Base-by-base conservation (phyloP, 306 rosid species). In the Hippophae tibetana region DNA sequence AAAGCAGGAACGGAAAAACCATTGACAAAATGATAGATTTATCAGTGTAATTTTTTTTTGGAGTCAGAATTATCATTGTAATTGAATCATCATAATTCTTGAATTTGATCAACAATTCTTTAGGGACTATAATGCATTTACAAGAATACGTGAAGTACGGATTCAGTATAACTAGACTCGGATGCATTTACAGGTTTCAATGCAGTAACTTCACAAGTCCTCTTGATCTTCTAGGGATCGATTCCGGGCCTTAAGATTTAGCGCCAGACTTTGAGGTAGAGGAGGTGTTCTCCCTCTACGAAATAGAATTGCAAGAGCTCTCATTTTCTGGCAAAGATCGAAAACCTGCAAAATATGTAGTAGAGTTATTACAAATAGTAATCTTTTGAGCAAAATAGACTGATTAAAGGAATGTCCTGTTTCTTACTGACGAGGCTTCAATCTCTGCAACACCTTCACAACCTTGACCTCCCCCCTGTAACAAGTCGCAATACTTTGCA, bases 391-490 rank as follows among this genome's bases (percentile, higher is more conserved):
- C 38, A 31, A 31, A 31, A 31, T 31, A 49, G 11, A 43, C 45
- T 68, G 23, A 18, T 18, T 18, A 18, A 18, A 18, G 23, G 23
- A 41, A 40, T 64, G 56, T 11, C 62, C 9, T 47, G 64, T 54
- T 71, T 62, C 78, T 73, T 77, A 92, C 99, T 57, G 93, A 88
- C 61, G 99, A 92, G 64, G 99, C 99, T 60, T 92, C 96, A 56
- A 92, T 83, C 79, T 92, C 99, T 12, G 96, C 96, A 61, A 92
- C 95, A 42, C 99, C 99, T 79, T 92, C 99, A 56, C 99, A 92
- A 49, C 90, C 90, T 77, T 74, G 74, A 56, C 94, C 97, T 41
- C 95, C 96, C 52, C 99, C 96, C 80, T 92, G 77, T 72, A 92
- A 66, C 63, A 92, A 82, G 79, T 88, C 96, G 41, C 99, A 92